Conservation (phyloP, 1,284 basidiomycete species). For the Tilletia caries region DNA sequence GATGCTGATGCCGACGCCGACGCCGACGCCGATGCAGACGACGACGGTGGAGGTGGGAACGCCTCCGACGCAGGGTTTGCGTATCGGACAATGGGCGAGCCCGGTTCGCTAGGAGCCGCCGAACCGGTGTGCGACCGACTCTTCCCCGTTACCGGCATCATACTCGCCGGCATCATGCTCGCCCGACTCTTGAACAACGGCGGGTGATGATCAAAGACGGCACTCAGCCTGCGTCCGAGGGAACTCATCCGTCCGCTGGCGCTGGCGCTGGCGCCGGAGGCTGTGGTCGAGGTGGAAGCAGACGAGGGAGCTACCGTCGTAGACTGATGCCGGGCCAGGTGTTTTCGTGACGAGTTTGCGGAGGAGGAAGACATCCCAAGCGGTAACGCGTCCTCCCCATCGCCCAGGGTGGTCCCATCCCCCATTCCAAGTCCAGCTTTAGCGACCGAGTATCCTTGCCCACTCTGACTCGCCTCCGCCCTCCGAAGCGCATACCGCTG, state of each 20-base stretch:
- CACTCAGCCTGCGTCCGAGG: background rate
- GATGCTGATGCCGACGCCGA: background rate
- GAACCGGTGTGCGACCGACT: background rate
- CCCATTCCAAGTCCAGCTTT: background rate
- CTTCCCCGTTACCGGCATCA: too few relatives aligned
- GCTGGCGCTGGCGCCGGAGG: background rate
- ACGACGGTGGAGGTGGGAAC: too few relatives aligned
- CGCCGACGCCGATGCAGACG: background rate
- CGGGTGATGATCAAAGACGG: slow-evolving; percentile 6
- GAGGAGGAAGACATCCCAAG: background rate
- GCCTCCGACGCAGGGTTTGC: too few relatives aligned
- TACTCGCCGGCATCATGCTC: background rate
- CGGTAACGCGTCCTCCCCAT: background rate
- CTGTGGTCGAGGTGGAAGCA: background rate
- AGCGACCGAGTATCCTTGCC: background rate
- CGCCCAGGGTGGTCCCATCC: background rate
- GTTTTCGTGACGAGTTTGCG: background rate
- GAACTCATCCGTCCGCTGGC: slow-evolving; percentile 1
- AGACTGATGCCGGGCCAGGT: background rate
- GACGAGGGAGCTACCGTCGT: background rate
- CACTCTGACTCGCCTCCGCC: background rate
- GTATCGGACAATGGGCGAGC: background rate
- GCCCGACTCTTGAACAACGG: background rate
- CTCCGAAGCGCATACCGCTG: too few relatives aligned
- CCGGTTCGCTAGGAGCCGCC: slow-evolving; percentile 3